phyloP scores from a whole-genome alignment of 2,329 filamentous ascomycete species.

The Drechmeria coniospora region DNA sequence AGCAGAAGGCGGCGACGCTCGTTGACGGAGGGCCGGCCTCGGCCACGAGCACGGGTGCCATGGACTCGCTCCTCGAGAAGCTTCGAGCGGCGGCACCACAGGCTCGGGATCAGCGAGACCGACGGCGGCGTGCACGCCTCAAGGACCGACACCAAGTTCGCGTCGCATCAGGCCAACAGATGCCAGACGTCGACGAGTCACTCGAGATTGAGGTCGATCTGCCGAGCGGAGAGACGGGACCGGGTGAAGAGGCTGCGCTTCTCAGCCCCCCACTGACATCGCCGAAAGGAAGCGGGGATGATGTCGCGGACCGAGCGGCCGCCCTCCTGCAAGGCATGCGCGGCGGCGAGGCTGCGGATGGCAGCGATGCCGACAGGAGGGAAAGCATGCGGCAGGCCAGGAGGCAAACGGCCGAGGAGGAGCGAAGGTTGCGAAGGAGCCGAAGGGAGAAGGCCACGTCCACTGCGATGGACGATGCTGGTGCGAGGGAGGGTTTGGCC shows the following conservation, averaged over 20 bases:
- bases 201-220: constrained; percentile 34
- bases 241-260: constrained; percentile 33
- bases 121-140: constrained; percentile 69
- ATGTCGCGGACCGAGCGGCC: constrained; percentile 74
- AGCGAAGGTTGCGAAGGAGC: constrained; percentile 51
- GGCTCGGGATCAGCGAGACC: constrained; percentile 74
- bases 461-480: constrained; percentile 14
- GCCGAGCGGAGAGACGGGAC: constrained; percentile 18
- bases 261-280: constrained; percentile 35
- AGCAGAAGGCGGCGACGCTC: constrained; percentile 36
- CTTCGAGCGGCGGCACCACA: constrained; percentile 84
- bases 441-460: constrained; percentile 44
- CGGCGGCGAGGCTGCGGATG: constrained; percentile 43
- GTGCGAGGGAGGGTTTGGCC: constrained; percentile 9
- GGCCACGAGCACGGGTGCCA: constrained; percentile 68
- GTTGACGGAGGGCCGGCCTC: constrained; percentile 40
- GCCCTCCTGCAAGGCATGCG: constrained; percentile 73
- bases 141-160: constrained; percentile 86
- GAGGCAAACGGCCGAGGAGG: constrained; percentile 65
- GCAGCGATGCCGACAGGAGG: constrained; percentile 32
- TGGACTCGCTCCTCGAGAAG: constrained; percentile 93
- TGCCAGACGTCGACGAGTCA: constrained; percentile 53
- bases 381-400: constrained; percentile 44
- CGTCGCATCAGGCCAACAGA: constrained; percentile 74
- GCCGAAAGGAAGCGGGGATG: constrained; percentile 39